phyloP scores from a whole-genome alignment of 169 alveolate species.

The Plasmodium cynomolgi region DNA sequence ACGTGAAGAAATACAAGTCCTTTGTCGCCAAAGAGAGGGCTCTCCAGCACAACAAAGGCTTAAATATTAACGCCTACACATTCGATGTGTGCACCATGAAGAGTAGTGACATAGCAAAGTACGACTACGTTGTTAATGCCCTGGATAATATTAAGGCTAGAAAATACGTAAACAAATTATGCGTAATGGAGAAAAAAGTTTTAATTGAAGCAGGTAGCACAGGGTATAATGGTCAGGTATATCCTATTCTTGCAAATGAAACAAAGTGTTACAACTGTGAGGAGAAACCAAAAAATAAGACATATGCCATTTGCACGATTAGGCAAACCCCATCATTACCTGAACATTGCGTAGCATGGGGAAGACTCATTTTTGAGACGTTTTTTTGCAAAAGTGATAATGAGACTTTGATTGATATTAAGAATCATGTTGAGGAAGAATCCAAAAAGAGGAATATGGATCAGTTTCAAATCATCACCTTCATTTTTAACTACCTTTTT shows the following conservation, averaged over 20 bases:
- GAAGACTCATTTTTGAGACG: constrained; percentile 91
- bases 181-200: constrained; percentile 92
- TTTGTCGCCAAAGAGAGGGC: constrained; percentile 91
- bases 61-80: constrained; percentile 76
- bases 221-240: constrained; percentile 95
- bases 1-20: constrained; percentile 87
- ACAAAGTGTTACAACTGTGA: constrained; percentile 96
- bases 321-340: constrained; percentile 98
- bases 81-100: constrained; percentile 90
- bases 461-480: constrained; percentile 44
- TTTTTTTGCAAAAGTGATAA: constrained; percentile 82
- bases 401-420: constrained; percentile 75
- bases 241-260: constrained; percentile 88
- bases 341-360: constrained; percentile 99
- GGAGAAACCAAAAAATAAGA: constrained; percentile 89
- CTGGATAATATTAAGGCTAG: constrained; percentile 96
- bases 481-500: constrained; percentile 77
- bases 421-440: constrained; percentile 78
- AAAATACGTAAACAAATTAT: constrained; percentile 92
- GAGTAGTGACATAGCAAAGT: constrained; percentile 82
- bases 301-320: constrained; percentile 98
- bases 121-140: constrained; percentile 95
- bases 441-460: constrained; percentile 67
- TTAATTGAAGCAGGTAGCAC: constrained; percentile 97
- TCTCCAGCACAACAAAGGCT: constrained; percentile 58